Evolutionary conservation across 352 stramenopile genomes (phyloP).

Genomic region (Aphanomyces astaci): DNA sequence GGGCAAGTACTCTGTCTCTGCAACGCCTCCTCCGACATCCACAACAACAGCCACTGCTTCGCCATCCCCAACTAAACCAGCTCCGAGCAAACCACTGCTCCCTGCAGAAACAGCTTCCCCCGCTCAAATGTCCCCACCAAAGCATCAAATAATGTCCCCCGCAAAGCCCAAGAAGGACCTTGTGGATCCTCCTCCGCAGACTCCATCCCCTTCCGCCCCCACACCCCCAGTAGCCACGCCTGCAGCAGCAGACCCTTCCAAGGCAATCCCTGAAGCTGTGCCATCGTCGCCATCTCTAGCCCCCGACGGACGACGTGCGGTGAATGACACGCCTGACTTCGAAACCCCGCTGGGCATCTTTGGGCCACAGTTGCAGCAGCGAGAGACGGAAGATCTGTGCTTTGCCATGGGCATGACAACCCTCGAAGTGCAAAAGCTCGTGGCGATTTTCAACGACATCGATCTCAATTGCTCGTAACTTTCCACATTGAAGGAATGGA

Average conservation of each 20-base stretch:
- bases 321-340: not conserved
- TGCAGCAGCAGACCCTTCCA: not conserved
- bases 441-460: conserved; percentile 23
- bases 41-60: not conserved
- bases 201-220: not conserved
- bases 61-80: not conserved
- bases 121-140: not conserved
- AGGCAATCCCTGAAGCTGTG: too few relatives aligned
- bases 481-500: too few relatives aligned
- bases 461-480: conserved; percentile 22
- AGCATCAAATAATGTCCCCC: not conserved
- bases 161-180: not conserved
- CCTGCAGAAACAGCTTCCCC: not conserved
- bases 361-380: conserved; percentile 15
- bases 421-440: conserved; percentile 3
- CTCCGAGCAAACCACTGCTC: not conserved
- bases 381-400: conserved; percentile 20
- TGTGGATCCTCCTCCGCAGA: not conserved
- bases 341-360: conserved; percentile 12
- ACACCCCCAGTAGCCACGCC: not conserved
- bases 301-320: too few relatives aligned
- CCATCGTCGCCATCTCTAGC: too few relatives aligned
- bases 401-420: conserved; percentile 22
- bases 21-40: not conserved
- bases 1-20: not conserved